Evolutionary conservation across 2,329 filamentous ascomycete species (phyloP), one percentile per base, ranked within the genome.

Genomic region (Arthrobotrys conoides): DNA sequence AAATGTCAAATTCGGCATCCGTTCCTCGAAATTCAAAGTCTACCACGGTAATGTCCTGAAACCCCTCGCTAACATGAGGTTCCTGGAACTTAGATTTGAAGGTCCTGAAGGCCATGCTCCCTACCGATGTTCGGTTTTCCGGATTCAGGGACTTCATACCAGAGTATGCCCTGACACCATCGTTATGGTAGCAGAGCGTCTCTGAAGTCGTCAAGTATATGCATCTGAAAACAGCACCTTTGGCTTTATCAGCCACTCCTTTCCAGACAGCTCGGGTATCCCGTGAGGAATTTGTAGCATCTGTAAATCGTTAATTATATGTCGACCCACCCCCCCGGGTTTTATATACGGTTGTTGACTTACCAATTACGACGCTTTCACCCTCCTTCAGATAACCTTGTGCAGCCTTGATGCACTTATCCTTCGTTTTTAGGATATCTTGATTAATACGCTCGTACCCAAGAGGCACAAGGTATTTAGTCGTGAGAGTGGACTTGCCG

Each of bases 401-500:
- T 14, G 94, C 93, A 24, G 72, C 78, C 84, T 93, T 92, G 77
- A 97, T 85, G 83, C 90, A 92, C 81, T 89, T 91, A 59, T 90
- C 88, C 77, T 88, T 80, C 84, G 89, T 91, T 84, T 97, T 97
- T 57, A 97, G 87, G 0, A 88, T 89, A 84, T 98, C 96, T 85
- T 98, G 96, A 82, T 98, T 99, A 33, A 97, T 89, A 59, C 96
- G 89, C 83, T 90, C 89, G 83, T 97, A 98, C 2, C 91, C 92
- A 30, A 96, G 85, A 24, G 92, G 92, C 83, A 94, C 87, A 41
- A 98, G 86, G 80, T 92, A 86, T 79, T 88, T 90, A 90, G 91
- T 93, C 85, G 91, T 97, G 82, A 96, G 97, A 0, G 93, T 95
- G 46, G 93, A 97, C 85, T 99, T 98, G 18, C 96, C 96, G 1